Conservation (phyloP, 768 basidiomycete species). For the Russula ochroleuca region DNA sequence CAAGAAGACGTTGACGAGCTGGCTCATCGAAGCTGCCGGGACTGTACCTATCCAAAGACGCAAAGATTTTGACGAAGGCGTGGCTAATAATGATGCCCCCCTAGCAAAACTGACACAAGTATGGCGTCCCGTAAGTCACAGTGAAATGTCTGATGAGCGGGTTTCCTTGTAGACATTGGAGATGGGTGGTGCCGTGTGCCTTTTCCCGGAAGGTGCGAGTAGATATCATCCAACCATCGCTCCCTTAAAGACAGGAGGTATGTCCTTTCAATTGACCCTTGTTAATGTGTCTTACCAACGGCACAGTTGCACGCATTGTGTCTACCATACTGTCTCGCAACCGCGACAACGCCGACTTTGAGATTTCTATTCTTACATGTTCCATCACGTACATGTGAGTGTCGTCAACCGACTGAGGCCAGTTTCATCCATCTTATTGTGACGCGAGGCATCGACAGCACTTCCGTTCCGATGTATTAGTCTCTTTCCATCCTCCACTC, state of each 20-base stretch:
- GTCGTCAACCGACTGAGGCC: conserved; percentile 1
- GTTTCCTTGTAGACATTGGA: conserved; percentile 56
- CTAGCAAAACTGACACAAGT: conserved; percentile 72
- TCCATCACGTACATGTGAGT: conserved; percentile 78
- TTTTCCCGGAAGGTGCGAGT: conserved; percentile 86
- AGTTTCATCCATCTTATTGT: conserved; percentile 17
- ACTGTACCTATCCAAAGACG: conserved; percentile 78
- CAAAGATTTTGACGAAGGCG: conserved; percentile 58
- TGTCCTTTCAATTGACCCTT: conserved; percentile 21
- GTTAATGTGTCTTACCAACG: neutral
- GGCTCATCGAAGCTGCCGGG: conserved; percentile 86
- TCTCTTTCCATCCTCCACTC: conserved; percentile 73
- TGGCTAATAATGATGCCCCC: conserved; percentile 59
- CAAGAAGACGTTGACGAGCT: conserved; percentile 76
- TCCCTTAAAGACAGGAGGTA: conserved; percentile 83
- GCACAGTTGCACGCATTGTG: conserved; percentile 69
- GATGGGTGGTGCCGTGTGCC: conserved; percentile 69
- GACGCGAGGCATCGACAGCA: conserved; percentile 69
- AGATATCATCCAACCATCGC: conserved; percentile 84
- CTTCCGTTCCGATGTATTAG: conserved; percentile 83
- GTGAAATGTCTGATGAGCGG: neutral
- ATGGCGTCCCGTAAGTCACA: conserved; percentile 21
- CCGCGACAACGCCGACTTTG: conserved; percentile 61
- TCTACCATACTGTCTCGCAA: conserved; percentile 73
- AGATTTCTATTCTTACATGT: conserved; percentile 68